phyloP scores from a whole-genome alignment of 2,329 filamentous ascomycete species.

The Exophiala mesophila region DNA sequence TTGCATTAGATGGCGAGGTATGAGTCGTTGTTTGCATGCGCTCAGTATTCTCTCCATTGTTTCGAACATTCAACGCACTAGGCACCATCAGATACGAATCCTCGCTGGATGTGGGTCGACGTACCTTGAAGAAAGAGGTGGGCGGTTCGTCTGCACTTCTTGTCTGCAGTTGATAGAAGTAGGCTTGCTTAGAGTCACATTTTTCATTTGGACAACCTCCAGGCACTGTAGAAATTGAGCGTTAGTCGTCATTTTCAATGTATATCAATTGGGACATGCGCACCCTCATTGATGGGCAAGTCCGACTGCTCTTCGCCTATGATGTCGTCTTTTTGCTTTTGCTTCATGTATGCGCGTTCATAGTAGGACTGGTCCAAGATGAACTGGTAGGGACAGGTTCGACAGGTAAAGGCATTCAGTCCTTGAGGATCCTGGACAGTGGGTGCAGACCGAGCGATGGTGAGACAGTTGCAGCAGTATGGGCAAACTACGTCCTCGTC shows the following conservation, averaged over 20 bases:
- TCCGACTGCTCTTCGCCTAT: conserved; percentile 53
- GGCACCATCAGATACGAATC: conserved; percentile 25
- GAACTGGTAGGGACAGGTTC: conserved; percentile 90
- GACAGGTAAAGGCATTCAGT: conserved; percentile 84
- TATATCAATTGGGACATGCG: not conserved
- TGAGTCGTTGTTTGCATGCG: not conserved
- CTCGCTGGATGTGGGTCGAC: conserved; percentile 20
- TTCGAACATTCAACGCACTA: conserved; percentile 44
- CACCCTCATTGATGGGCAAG: conserved; percentile 26
- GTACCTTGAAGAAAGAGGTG: conserved; percentile 89
- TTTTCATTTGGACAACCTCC: conserved; percentile 65
- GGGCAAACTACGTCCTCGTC: conserved; percentile 39
- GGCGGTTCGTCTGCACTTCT: conserved; percentile 97
- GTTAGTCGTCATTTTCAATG: not conserved
- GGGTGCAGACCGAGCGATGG: conserved; percentile 39
- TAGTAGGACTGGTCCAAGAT: conserved; percentile 73
- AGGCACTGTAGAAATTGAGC: conserved; percentile 16
- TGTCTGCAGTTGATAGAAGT: conserved; percentile 96
- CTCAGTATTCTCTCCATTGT: conserved; percentile 47
- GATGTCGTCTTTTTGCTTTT: conserved; percentile 83
- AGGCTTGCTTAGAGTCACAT: conserved; percentile 79
- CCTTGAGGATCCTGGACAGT: conserved; percentile 38
- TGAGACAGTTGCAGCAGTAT: conserved; percentile 47
- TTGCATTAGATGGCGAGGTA: no score
- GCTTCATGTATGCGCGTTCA: conserved; percentile 73